Percentiles rank a stretch among this genome's conserved stretches.
phyloP scores from a whole-genome alignment of 2,329 filamentous ascomycete genomes.

The Lachnum nothofagi region DNA sequence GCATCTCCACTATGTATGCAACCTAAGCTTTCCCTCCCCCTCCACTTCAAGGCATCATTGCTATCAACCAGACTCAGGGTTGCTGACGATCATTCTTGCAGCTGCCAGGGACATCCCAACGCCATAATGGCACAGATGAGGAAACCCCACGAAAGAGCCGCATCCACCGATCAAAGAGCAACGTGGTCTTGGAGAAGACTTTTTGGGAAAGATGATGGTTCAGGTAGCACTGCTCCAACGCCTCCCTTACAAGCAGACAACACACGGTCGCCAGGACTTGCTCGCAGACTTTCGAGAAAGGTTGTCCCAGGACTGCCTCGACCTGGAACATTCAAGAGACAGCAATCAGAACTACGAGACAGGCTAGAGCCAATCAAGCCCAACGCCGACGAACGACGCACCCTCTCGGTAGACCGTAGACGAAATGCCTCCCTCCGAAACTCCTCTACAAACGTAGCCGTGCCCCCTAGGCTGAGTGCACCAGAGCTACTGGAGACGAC shows the following conservation, averaged over 20 bases:
- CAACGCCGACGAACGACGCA: constrained; percentile 62
- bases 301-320: constrained; percentile 77
- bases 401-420: constrained; percentile 59
- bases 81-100: constrained; percentile 19
- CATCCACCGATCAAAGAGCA: constrained; percentile 28
- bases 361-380: constrained; percentile 63
- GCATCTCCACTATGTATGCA: constrained; percentile 11
- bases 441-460: constrained; percentile 21
- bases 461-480: constrained; percentile 26
- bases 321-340: constrained; percentile 72
- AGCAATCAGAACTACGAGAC: constrained; percentile 73
- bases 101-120: constrained; percentile 20
- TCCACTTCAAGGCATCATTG: constrained; percentile 1
- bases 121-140: constrained; percentile 28
- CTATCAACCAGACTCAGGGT: constrained; percentile 3
- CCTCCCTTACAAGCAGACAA: constrained; percentile 18
- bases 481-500: constrained; percentile 29
- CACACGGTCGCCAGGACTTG: constrained; percentile 24
- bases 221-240: constrained; percentile 7
- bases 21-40: constrained; percentile 3
- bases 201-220: constrained; percentile 29
- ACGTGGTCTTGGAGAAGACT: constrained; percentile 31
- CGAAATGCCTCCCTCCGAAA: constrained; percentile 20
- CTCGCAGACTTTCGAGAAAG: constrained; percentile 39
- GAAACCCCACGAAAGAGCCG: constrained; percentile 23